Percentiles rank a stretch among this genome's conserved stretches.
These are phyloP conservation scores for Cordia subcordata DNA, from an alignment of 257 asterid genomes.

Conservation along the genomic window DNA sequence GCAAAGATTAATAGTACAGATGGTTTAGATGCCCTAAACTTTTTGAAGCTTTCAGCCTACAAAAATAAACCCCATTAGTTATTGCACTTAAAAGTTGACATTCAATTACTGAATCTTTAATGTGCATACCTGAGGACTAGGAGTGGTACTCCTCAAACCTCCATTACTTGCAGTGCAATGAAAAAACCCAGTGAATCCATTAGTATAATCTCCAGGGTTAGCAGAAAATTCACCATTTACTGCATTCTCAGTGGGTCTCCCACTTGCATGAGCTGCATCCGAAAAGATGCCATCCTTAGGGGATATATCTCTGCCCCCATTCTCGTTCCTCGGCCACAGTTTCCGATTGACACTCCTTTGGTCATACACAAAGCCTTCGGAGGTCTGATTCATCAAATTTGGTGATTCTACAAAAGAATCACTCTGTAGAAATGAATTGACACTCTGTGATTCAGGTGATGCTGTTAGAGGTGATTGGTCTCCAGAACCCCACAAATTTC, in stretches of 20 bases:
- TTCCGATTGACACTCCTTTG: slow-evolving; percentile 63
- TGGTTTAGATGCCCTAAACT: too few species aligned
- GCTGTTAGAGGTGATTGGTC: slow-evolving; percentile 45
- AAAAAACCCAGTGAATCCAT: slow-evolving; percentile 59
- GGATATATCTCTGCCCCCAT: slow-evolving; percentile 57
- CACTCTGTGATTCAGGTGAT: slow-evolving; percentile 86
- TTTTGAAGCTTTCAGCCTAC: too few species aligned
- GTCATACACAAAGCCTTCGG: slow-evolving; percentile 23
- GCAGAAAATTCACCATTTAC: slow-evolving; percentile 40
- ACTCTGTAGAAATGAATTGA: slow-evolving; percentile 48
- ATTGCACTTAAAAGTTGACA: too few species aligned
- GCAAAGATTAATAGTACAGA: too few species aligned
- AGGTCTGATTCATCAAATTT: slow-evolving; percentile 40
- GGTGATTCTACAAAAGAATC: slow-evolving; percentile 64
- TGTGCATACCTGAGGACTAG: slow-evolving; percentile 63
- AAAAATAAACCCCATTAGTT: too few species aligned
- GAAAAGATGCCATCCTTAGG: slow-evolving; percentile 85
- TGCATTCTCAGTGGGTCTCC: slow-evolving; percentile 26
- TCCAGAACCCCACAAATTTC: slow-evolving; percentile 34
- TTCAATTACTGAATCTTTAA: too few species aligned
- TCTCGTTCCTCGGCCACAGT: slow-evolving; percentile 62
- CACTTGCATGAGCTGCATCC: slow-evolving; percentile 33
- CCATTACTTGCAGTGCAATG: slow-evolving; percentile 26
- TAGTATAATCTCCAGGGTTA: slow-evolving; percentile 28
- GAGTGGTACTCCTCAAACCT: slow-evolving; percentile 46